Percentiles rank a stretch among this genome's conserved stretches.
These are phyloP conservation scores for Gymnopus androsaceus DNA, from an alignment of 1,284 basidiomycete genomes.

Conservation along the genomic window DNA sequence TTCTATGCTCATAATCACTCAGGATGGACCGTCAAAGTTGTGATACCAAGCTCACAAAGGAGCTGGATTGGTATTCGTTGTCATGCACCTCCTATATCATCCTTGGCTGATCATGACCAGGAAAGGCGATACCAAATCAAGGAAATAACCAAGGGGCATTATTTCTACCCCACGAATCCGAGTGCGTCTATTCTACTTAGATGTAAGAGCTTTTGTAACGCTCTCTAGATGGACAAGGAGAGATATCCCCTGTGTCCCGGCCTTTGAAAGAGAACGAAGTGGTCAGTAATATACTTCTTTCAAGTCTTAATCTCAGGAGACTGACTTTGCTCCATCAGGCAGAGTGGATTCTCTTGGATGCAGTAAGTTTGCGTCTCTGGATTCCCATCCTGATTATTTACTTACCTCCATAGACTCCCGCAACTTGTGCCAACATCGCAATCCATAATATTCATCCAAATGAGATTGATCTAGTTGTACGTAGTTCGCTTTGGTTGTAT, in stretches of 20 bases:
- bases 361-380: constrained; percentile 49
- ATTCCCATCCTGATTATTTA: constrained; percentile 10
- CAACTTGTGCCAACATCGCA: constrained; percentile 87
- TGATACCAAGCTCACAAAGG: constrained; percentile 86
- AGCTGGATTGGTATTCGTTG: constrained; percentile 79
- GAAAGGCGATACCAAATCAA: constrained; percentile 86
- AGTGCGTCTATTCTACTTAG: constrained; percentile 34
- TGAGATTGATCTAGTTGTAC: constrained; percentile 82
- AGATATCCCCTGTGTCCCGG: constrained; percentile 61
- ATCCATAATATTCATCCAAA: constrained; percentile 85
- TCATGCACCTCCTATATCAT: background rate
- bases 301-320: background rate
- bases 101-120: constrained; percentile 35
- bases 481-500: constrained; percentile 25
- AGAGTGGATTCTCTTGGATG: constrained; percentile 88
- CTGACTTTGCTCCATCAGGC: constrained; percentile 40
- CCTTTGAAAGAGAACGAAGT: constrained; percentile 75
- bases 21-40: constrained; percentile 89
- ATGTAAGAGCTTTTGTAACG: constrained; percentile 11
- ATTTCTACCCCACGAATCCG: constrained; percentile 78
- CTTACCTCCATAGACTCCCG: constrained; percentile 68
- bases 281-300: constrained; percentile 27
- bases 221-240: constrained; percentile 80
- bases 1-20: constrained; percentile 9
- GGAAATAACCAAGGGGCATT: constrained; percentile 73